phyloP scores from a whole-genome alignment of 1,284 basidiomycete species.

The Fereydounia khargensis region DNA sequence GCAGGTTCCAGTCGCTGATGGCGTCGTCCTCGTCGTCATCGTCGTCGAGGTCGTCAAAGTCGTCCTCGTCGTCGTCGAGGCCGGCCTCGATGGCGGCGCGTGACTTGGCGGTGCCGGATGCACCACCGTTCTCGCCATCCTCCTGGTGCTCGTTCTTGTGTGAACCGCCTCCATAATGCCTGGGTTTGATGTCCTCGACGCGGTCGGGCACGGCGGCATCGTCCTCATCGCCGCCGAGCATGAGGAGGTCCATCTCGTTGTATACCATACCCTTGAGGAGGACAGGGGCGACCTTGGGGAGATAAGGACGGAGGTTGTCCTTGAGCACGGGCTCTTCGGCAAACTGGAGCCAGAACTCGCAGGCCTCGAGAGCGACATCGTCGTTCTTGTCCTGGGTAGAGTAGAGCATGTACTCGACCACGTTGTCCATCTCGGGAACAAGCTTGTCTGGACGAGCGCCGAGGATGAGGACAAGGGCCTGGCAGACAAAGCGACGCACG shows the following conservation, averaged over 20 bases:
- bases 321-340: conserved; percentile 88
- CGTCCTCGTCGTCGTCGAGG: conserved; percentile 72
- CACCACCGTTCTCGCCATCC: conserved; percentile 46
- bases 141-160: conserved; percentile 62
- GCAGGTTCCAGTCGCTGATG: conserved; percentile 96
- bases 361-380: conserved; percentile 69
- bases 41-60: conserved; percentile 76
- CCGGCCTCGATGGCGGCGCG: conserved; percentile 61
- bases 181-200: conserved; percentile 83
- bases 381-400: conserved; percentile 90
- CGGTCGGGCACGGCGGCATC: conserved; percentile 76
- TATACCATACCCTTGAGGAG: conserved; percentile 96
- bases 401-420: conserved; percentile 98
- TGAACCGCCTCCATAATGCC: conserved; percentile 75
- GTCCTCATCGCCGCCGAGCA: conserved; percentile 89
- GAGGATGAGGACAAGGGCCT: conserved; percentile 88
- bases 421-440: conserved; percentile 89
- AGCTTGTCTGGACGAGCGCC: conserved; percentile 92
- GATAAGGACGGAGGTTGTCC: conserved; percentile 77
- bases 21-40: conserved; percentile 93
- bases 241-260: conserved; percentile 90
- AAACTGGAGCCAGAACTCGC: conserved; percentile 99
- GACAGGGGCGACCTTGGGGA: conserved; percentile 85
- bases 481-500: conserved; percentile 92
- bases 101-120: conserved; percentile 39